phyloP scores from a whole-genome alignment of 805 yeast genomes.

The Cephaloascus fragrans region DNA sequence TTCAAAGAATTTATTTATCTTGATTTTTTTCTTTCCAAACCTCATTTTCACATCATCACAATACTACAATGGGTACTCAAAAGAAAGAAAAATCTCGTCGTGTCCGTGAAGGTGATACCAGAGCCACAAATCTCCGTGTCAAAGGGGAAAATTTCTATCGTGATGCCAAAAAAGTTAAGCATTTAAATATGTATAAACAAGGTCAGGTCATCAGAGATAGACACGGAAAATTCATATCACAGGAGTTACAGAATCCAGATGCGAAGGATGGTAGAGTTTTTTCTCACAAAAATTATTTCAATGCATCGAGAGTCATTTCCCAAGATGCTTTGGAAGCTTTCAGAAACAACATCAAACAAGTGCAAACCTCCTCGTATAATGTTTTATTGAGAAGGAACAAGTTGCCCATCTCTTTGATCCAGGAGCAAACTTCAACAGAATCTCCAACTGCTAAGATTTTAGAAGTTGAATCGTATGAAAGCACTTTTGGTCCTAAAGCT shows the following conservation, averaged over 20 bases:
- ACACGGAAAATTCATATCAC: constrained; percentile 76
- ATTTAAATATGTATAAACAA: constrained; percentile 84
- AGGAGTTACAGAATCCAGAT: constrained; percentile 85
- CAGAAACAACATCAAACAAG: constrained; percentile 87
- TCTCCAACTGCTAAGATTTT: constrained; percentile 73
- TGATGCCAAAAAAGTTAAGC: constrained; percentile 86
- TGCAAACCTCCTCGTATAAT: constrained; percentile 72
- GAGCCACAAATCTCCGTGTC: constrained; percentile 86
- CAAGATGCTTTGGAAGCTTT: constrained; percentile 94
- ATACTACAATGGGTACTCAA: constrained; percentile 68
- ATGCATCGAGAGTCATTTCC: constrained; percentile 93
- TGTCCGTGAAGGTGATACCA: constrained; percentile 66
- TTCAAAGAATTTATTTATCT: not conserved
- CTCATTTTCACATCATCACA: not conserved
- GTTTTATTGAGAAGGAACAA: constrained; percentile 83
- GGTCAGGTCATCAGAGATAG: constrained; percentile 85
- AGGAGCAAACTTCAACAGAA: constrained; percentile 71
- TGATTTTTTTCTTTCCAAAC: not conserved
- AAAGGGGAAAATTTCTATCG: constrained; percentile 96
- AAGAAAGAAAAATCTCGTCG: constrained; percentile 89
- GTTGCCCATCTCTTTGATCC: constrained; percentile 89
- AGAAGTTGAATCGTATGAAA: constrained; percentile 77
- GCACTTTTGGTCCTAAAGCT: constrained; percentile 89
- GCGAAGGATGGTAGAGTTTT: constrained; percentile 89
- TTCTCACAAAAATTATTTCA: constrained; percentile 96